Evolutionary conservation across 139 green algal genomes (phyloP), one percentile per base, ranked within the genome.

Genomic region (Raphidocelis subcapitata): DNA sequence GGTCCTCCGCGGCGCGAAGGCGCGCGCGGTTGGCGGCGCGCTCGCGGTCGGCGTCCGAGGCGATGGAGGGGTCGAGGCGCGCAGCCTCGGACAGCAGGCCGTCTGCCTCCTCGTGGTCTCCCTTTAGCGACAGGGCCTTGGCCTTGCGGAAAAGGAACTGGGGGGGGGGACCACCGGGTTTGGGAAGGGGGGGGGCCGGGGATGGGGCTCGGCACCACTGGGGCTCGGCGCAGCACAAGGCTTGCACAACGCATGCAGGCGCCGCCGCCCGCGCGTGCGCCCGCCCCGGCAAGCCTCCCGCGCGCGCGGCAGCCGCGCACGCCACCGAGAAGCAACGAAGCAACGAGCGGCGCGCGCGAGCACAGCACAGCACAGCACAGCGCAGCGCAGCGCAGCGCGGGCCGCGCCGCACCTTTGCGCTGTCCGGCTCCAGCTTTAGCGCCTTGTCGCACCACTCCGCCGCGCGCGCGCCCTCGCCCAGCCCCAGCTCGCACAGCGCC

Each of bases 361-460:
- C 24, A 16, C 14, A 47, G 46, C 65, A 65, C 3, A 54, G 14
- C 14, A 10, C 52, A 57, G 66, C 41, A 26, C 23, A 21, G 37
- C 67, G 23, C 72, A 61, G 47, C 76, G 67, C 23, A 54, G 32
- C 54, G 10, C 28, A 35, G 12, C 41, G 12, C 41, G 12, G 8
- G 12, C 8, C 8, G 41, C 41, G 41, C 41, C 29, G 15, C 63
- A 86, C 61, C 73, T 86, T 89, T 37, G 65, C 68, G 37, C 81
- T 86, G 20, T 67, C 59, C 18, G 75, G 72, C 20, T 79, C 37
- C 20, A 71, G 83, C 79, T 75, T 69, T 21, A 90, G 82, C 2
- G 79, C 81, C 67, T 90, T 89, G 37, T 89, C 80, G 52, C 79
- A 85, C 70, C 76, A 88, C 28, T 78, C 76, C 1, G 87, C 70